phyloP scores from a whole-genome alignment of 495 filamentous ascomycete species.

The Penicillium bovifimosum region DNA sequence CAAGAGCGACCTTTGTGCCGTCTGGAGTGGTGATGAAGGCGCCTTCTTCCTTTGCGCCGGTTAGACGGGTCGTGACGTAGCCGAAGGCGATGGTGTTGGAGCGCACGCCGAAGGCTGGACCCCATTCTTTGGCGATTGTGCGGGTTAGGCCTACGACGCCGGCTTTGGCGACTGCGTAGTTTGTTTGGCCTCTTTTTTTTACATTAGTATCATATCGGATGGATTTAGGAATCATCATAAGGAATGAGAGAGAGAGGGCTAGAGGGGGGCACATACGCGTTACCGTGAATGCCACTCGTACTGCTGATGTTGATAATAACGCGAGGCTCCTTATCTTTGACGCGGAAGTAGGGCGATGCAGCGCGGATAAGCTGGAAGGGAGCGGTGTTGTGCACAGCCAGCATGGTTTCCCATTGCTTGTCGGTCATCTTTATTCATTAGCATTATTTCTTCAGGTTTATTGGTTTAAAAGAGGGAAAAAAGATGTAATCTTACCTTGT shows the following conservation, averaged over 20 bases:
- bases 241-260: neutral
- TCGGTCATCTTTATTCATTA: conserved; percentile 79
- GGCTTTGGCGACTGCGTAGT: conserved; percentile 80
- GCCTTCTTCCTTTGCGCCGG: conserved; percentile 72
- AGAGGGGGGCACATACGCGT: conserved; percentile 48
- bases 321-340: conserved; percentile 72
- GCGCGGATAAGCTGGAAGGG: conserved; percentile 78
- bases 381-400: conserved; percentile 72
- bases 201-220: too few species aligned
- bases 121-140: conserved; percentile 91
- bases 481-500: conserved; percentile 51
- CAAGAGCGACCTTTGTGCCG: conserved; percentile 70
- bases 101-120: conserved; percentile 73
- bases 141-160: conserved; percentile 75
- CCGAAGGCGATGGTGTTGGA: conserved; percentile 83
- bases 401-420: conserved; percentile 85
- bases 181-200: conserved; percentile 60
- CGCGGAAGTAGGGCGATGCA: conserved; percentile 78
- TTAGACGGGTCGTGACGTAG: conserved; percentile 69
- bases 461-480: too few species aligned
- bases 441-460: too few species aligned
- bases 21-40: conserved; percentile 69
- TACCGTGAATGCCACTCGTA: conserved; percentile 76
- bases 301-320: conserved; percentile 77
- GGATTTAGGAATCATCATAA: too few species aligned